Conservation (phyloP, 192 early-diverging fungal genomes). For the Rhizophagus clarus region DNA sequence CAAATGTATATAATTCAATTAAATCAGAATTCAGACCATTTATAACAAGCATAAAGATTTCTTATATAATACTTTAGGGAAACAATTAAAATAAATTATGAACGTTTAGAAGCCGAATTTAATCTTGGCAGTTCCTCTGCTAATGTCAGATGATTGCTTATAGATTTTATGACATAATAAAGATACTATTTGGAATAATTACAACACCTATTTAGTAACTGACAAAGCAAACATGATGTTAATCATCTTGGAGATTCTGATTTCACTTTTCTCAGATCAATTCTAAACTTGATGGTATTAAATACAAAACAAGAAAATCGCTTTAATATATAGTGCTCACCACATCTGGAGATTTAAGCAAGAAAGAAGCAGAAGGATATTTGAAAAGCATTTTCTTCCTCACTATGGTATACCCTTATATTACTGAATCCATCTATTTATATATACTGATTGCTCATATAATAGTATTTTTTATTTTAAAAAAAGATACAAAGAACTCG, state of each 20-base stretch:
- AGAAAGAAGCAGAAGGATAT: constrained; percentile 19
- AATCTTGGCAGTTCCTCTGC: too few relatives aligned
- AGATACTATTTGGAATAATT: not conserved
- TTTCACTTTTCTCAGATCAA: not conserved
- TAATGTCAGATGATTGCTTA: too few relatives aligned
- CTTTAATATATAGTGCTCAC: not conserved
- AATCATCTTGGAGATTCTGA: not conserved
- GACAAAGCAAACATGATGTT: not conserved
- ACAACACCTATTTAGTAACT: not conserved
- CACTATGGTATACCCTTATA: constrained; percentile 18
- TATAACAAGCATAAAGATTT: too few relatives aligned
- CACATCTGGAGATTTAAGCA: constrained; percentile 13
- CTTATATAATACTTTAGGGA: too few relatives aligned
- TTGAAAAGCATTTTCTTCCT: constrained; percentile 12
- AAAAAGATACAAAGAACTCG: too few relatives aligned
- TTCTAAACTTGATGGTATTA: not conserved
- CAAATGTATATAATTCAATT: not conserved
- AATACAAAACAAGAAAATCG: not conserved
- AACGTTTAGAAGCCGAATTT: too few relatives aligned
- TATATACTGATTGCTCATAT: too few relatives aligned
- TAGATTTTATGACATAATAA: too few relatives aligned
- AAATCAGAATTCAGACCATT: constrained; percentile 3
- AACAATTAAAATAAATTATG: too few relatives aligned
- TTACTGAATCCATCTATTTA: not conserved
- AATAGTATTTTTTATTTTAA: too few relatives aligned